phyloP scores from a whole-genome alignment of 2,329 filamentous ascomycete species.

The Apiospora kogelbergensis region DNA sequence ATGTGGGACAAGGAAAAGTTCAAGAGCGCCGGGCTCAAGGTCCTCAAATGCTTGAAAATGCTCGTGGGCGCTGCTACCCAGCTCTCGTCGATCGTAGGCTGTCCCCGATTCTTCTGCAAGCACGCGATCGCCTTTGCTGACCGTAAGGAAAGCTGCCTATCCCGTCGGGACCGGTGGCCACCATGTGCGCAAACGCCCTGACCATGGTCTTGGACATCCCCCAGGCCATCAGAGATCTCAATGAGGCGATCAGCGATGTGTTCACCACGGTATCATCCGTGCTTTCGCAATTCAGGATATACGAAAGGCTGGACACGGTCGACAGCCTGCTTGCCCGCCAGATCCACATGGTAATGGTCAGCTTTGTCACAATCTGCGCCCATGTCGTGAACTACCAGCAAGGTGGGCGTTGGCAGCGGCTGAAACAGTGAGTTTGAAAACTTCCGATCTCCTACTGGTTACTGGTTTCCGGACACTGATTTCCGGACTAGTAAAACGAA shows the following conservation, averaged over 20 bases:
- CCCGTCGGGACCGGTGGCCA: not conserved
- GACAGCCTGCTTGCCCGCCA: not conserved
- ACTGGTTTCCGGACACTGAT: not conserved
- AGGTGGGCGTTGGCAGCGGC: constrained; percentile 20
- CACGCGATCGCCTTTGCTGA: not conserved
- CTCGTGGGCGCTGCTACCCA: constrained; percentile 24
- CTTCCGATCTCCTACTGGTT: no score
- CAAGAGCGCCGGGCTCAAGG: constrained; percentile 19
- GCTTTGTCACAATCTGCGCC: constrained; percentile 27
- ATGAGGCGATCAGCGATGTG: not conserved
- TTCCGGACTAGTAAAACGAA: not conserved
- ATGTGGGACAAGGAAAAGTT: constrained; percentile 25
- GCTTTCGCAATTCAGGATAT: not conserved
- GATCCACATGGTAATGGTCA: constrained; percentile 20
- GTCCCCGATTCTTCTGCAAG: constrained; percentile 13
- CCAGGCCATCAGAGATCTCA: not conserved
- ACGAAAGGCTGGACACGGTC: not conserved
- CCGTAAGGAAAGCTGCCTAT: not conserved
- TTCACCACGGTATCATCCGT: not conserved
- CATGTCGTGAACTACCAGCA: constrained; percentile 30
- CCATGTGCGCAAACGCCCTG: not conserved
- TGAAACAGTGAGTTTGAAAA: constrained; percentile 15
- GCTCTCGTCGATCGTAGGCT: constrained; percentile 21
- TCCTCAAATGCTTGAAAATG: constrained; percentile 25
- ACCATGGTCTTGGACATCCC: not conserved